Conservation (phyloP, 2,329 filamentous ascomycete species). For the Pseudonectria buxi region DNA sequence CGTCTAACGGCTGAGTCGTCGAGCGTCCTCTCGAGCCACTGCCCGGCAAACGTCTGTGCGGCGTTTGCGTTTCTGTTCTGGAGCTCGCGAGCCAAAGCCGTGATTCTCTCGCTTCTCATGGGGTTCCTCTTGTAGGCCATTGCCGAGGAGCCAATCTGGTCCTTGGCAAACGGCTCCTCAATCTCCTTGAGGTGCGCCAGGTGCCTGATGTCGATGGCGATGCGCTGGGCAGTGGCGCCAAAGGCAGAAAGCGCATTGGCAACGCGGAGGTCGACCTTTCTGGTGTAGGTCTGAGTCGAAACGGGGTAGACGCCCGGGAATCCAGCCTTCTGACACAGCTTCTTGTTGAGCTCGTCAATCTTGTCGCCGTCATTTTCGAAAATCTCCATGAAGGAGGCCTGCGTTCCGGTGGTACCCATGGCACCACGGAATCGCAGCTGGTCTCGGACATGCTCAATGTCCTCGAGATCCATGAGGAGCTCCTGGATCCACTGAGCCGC, state of each 20-base stretch:
- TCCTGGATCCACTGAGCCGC: constrained; percentile 12
- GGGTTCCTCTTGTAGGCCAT: constrained; percentile 11
- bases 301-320: constrained; percentile 9
- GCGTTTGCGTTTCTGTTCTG: constrained; percentile 6
- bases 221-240: constrained; percentile 66
- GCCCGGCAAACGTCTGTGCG: constrained; percentile 4
- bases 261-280: constrained; percentile 74
- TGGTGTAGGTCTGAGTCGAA: constrained; percentile 36
- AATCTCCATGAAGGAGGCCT: constrained; percentile 9
- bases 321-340: constrained; percentile 8
- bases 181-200: constrained; percentile 73
- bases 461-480: constrained; percentile 10
- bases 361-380: constrained; percentile 7
- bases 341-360: constrained; percentile 7
- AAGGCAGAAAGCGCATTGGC: constrained; percentile 71
- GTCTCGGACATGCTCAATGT: constrained; percentile 9
- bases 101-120: constrained; percentile 1
- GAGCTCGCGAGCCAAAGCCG: constrained; percentile 4
- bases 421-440: constrained; percentile 8
- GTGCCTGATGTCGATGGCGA: constrained; percentile 67
- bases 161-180: constrained; percentile 46
- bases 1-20: constrained; percentile 5
- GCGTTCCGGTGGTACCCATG: constrained; percentile 12
- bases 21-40: constrained; percentile 11
- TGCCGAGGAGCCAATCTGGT: constrained; percentile 3